Conservation (phyloP, 305 asterid species). For the Euphrasia arctica region DNA sequence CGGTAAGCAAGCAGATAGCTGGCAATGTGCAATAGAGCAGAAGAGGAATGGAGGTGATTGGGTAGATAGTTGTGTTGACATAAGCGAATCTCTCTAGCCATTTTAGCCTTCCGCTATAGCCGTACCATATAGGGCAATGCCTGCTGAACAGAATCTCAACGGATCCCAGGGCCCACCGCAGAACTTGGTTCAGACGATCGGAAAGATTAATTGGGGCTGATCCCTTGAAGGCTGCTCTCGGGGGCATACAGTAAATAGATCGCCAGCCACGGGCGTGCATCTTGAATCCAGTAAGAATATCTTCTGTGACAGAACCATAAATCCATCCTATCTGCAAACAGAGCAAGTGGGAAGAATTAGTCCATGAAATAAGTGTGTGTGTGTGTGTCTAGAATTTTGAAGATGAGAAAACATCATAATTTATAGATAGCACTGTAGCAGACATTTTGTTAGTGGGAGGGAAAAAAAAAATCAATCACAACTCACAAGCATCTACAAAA, state of each 20-base stretch:
- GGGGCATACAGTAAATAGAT: constrained; percentile 92
- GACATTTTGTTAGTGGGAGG: too few species aligned
- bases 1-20: constrained; percentile 88
- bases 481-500: too few species aligned
- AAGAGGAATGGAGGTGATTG: constrained; percentile 86
- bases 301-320: constrained; percentile 93
- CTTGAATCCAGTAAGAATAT: constrained; percentile 97
- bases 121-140: constrained; percentile 98
- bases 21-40: constrained; percentile 78
- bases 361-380: background rate
- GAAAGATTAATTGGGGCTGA: constrained; percentile 94
- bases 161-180: constrained; percentile 95
- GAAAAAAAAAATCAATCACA: too few species aligned
- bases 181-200: constrained; percentile 94
- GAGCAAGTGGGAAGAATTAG: background rate
- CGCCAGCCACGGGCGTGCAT: constrained; percentile 99
- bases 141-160: constrained; percentile 88
- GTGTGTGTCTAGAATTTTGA: too few species aligned
- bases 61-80: constrained; percentile 87
- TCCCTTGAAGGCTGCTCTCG: constrained; percentile 81
- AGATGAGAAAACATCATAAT: too few species aligned
- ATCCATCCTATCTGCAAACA: constrained; percentile 82
- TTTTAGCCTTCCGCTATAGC: constrained; percentile 78
- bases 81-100: constrained; percentile 95
- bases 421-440: too few species aligned